Base-by-base conservation (phyloP, 768 basidiomycete species). In the Mycena filopes region DNA sequence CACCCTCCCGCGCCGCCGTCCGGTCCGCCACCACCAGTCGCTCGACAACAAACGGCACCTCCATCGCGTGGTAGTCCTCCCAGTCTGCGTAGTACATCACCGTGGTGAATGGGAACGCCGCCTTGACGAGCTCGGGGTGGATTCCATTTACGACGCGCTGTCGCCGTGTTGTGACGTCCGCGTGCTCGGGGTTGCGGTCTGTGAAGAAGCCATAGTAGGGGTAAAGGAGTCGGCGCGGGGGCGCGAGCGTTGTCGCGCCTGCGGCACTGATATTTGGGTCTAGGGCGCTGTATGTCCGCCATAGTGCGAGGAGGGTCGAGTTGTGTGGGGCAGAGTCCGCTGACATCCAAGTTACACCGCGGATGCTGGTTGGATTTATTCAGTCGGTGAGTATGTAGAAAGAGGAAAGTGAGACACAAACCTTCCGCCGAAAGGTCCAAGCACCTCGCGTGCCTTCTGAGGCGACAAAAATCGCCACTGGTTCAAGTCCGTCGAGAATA, bases 21-120 rank as follows among this genome's bases (percentile, higher is more conserved):
- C 89, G 81, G 71, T 96, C 94, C 0, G 88, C 89, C 36, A 98
- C 78, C 33, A 97, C 87, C 15, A 93, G 80, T 13, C 93, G 88
- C 68, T 92, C 90, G 56, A 94, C 78, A 20, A 95, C 70, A 74
- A 89, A 94, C 0, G 95, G 92, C 20, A 87, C 82, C 21, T 83
- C 81, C 71, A 93, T 86, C 61, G 84, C 81, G 40, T 84, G 82
- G 69, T 90, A 89, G 76, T 96, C 95, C 49, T 84, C 81, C 87
- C 93, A 95, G 71, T 96, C 94, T 62, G 89, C 85, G 20, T 80
- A 62, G 74, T 89, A 94, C 79, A 92, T 84, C 55, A 89, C 76
- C 2, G 83, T 86, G 66, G 91, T 82, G 18, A 82, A 84, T 0
- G 93, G 92, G 71, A 93, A 91, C n/a, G 90, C 88, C 0, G 88